A percentile compares a stretch with the other conserved stretches of the same genome.
These are phyloP conservation scores for Zarea fungicola DNA, from an alignment of 2,329 filamentous ascomycete species.

Conservation along the genomic window DNA sequence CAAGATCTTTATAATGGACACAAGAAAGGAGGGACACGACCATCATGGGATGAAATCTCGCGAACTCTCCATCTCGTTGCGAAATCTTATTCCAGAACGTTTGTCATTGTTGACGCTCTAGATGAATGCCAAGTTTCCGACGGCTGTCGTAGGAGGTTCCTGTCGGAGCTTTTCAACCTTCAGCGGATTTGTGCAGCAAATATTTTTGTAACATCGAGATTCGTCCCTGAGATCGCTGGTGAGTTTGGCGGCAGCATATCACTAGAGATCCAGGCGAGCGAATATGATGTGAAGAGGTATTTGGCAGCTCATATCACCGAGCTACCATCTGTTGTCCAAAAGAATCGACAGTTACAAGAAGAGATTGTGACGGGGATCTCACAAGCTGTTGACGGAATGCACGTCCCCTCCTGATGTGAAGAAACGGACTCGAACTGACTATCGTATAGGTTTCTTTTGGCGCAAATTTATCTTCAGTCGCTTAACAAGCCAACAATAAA, in stretches of 20 bases:
- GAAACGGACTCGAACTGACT: not conserved
- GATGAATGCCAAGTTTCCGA: not conserved
- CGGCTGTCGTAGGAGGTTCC: not conserved
- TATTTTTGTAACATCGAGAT: conserved; percentile 21
- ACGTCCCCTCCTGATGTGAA: not conserved
- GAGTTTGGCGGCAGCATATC: not conserved
- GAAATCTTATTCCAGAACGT: not conserved
- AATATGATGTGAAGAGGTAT: conserved; percentile 16
- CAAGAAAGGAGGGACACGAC: not conserved
- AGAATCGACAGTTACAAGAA: conserved; percentile 9
- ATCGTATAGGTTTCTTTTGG: conserved; percentile 11
- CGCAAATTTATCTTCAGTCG: conserved; percentile 8
- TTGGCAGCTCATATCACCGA: not conserved
- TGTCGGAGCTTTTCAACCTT: not conserved
- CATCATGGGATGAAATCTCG: not conserved
- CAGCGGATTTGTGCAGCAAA: conserved; percentile 6
- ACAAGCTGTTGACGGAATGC: conserved; percentile 9
- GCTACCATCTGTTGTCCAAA: conserved; percentile 3
- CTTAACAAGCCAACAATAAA: conserved; percentile 20
- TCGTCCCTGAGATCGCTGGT: conserved; percentile 12
- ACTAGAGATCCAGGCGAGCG: conserved; percentile 16
- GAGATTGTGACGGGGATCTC: conserved; percentile 12
- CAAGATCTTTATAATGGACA: not conserved
- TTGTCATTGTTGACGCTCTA: not conserved
- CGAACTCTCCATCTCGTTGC: not conserved